These are phyloP conservation scores for Ophiostoma ulmi DNA, from an alignment of 2,329 filamentous ascomycete species.

Conservation along the genomic window DNA sequence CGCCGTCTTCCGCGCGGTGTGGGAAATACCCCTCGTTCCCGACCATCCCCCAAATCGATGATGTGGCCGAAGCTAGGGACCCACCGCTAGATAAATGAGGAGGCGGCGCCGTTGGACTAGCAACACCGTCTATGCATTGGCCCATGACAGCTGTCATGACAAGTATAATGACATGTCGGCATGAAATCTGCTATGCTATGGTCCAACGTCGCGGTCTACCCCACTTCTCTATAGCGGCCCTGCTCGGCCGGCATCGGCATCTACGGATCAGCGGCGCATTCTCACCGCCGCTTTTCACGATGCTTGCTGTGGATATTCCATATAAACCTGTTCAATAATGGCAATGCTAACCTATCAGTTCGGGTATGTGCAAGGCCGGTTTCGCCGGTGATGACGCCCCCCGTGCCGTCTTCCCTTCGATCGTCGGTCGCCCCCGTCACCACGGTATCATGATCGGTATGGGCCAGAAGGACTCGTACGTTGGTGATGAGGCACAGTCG, in stretches of 20 bases:
- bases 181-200: background rate
- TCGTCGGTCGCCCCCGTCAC: slow-evolving; percentile 98
- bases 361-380: slow-evolving; percentile 99
- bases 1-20: slow-evolving; percentile 12
- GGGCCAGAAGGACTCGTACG: slow-evolving; percentile 99
- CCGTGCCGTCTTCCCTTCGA: slow-evolving; percentile 99
- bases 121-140: background rate
- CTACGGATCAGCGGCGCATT: background rate
- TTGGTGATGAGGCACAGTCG: slow-evolving; percentile 99
- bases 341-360: slow-evolving; percentile 60
- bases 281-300: slow-evolving; percentile 5
- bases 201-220: background rate
- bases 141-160: background rate
- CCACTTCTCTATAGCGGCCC: background rate
- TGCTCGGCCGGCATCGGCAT: slow-evolving; percentile 12
- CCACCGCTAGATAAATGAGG: slow-evolving; percentile 21
- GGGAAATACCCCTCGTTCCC: slow-evolving; percentile 19
- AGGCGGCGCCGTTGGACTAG: slow-evolving; percentile 11
- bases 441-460: slow-evolving; percentile 99
- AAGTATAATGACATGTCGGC: background rate
- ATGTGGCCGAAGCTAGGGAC: slow-evolving; percentile 25
- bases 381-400: slow-evolving; percentile 99
- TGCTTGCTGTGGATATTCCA: background rate
- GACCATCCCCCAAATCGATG: slow-evolving; percentile 21
- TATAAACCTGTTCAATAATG: background rate